Conservation (phyloP, 768 basidiomycete species). For the Russula lepida region DNA sequence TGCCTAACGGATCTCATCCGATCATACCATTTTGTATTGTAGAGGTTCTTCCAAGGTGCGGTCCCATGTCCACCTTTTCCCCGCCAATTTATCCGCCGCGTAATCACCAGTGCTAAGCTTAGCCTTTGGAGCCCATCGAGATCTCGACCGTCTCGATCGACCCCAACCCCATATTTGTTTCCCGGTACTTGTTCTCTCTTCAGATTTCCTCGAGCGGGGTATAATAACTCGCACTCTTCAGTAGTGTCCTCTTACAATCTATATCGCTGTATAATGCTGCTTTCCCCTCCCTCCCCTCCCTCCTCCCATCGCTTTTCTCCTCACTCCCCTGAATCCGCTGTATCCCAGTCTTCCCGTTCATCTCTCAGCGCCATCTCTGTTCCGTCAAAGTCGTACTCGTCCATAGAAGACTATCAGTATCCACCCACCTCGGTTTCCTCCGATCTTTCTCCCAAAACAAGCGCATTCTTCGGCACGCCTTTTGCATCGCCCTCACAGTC, state of each 20-base stretch:
- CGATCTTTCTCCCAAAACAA: slow-evolving; percentile 15
- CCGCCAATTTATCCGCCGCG: not conserved
- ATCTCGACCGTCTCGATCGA: not conserved
- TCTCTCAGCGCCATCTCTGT: slow-evolving; percentile 4
- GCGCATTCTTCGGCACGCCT: slow-evolving; percentile 16
- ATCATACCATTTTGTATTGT: slow-evolving; percentile 7
- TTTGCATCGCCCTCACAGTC: slow-evolving; percentile 5
- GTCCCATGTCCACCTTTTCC: not conserved
- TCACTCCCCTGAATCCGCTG: not conserved
- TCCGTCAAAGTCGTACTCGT: not conserved
- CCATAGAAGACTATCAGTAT: slow-evolving; percentile 5
- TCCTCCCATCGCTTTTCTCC: slow-evolving; percentile 5
- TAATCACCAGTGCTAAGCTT: not conserved
- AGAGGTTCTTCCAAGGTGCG: slow-evolving; percentile 3
- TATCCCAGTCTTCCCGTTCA: slow-evolving; percentile 2
- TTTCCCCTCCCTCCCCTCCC: slow-evolving; percentile 17
- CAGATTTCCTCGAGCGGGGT: not conserved
- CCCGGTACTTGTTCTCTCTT: not conserved
- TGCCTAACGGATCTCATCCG: slow-evolving; percentile 1
- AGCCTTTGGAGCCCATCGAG: not conserved
- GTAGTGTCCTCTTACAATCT: not conserved
- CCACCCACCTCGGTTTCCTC: slow-evolving; percentile 10
- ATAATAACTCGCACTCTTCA: not conserved
- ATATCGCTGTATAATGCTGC: slow-evolving; percentile 15
- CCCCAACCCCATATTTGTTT: not conserved